phyloP scores from a whole-genome alignment of 176 grass and related monocot genomes.

The Aechmea fasciata region DNA sequence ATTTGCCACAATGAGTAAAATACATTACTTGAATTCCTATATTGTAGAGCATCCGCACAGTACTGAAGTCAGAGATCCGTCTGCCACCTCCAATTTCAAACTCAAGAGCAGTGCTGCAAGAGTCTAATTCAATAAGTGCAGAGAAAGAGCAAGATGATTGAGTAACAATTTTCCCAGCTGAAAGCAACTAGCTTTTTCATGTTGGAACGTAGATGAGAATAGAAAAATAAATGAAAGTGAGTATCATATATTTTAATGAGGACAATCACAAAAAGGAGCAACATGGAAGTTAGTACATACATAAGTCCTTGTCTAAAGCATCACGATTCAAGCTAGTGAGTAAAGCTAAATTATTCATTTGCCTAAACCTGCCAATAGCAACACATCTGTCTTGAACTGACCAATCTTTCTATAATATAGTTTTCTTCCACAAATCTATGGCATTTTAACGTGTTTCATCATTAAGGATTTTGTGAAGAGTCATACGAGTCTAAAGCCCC shows the following conservation, averaged over 20 bases:
- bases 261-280: no score
- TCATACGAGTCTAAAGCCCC: no score
- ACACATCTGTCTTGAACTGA: no score
- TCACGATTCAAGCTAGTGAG: no score
- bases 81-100: slow-evolving; percentile 96
- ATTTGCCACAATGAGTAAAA: neutral
- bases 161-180: neutral
- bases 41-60: slow-evolving; percentile 75
- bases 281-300: no score
- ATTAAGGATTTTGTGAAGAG: no score
- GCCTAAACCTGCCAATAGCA: no score
- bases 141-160: neutral
- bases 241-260: neutral
- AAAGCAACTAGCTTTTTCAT: neutral
- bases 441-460: no score
- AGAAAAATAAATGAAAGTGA: neutral
- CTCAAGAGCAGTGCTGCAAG: slow-evolving; percentile 67
- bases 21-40: slow-evolving; percentile 90
- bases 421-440: no score
- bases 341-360: no score
- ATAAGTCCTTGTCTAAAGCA: no score
- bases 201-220: neutral
- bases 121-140: slow-evolving; percentile 16
- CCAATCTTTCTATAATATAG: no score
- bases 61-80: slow-evolving; percentile 83